Evolutionary conservation across 139 green algal genomes (phyloP).

Genomic region (Zygnema cylindricum): DNA sequence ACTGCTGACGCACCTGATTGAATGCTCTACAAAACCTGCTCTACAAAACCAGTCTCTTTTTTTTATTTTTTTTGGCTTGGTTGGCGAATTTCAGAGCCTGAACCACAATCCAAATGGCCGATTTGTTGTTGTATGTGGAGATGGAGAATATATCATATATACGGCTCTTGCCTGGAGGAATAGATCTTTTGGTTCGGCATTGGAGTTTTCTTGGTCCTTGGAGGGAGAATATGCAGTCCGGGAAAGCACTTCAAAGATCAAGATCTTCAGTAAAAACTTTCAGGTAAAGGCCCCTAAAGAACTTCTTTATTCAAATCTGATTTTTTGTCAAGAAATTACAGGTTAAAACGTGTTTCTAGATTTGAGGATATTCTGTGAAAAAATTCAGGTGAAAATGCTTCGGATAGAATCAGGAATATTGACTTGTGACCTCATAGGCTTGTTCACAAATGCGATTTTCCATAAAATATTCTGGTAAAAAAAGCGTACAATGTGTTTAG

Average conservation of each 20-base stretch:
- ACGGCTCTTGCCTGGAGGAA: slow-evolving; percentile 98
- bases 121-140: slow-evolving; percentile 95
- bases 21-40: slow-evolving; percentile 2
- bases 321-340: too few species aligned
- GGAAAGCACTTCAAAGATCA: slow-evolving; percentile 72
- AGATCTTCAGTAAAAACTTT: slow-evolving; percentile 75
- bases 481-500: too few species aligned
- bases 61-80: neutral
- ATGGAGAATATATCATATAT: slow-evolving; percentile 99
- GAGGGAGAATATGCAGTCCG: slow-evolving; percentile 92
- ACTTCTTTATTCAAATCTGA: neutral
- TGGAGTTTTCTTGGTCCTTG: slow-evolving; percentile 93
- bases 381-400: too few species aligned
- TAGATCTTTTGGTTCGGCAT: slow-evolving; percentile 88
- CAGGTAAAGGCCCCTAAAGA: slow-evolving; percentile 40
- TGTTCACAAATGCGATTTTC: too few species aligned
- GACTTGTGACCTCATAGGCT: too few species aligned
- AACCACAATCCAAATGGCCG: slow-evolving; percentile 94
- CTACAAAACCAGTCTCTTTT: slow-evolving; percentile 6
- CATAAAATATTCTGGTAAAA: too few species aligned
- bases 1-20: neutral
- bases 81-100: slow-evolving; percentile 68
- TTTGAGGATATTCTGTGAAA: too few species aligned
- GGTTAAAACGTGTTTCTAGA: too few species aligned
- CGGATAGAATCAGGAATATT: too few species aligned